Evolutionary conservation across 225 moss, liverwort and hornwort species (phyloP).

Genomic region (Pseudoscleropodium purum): DNA sequence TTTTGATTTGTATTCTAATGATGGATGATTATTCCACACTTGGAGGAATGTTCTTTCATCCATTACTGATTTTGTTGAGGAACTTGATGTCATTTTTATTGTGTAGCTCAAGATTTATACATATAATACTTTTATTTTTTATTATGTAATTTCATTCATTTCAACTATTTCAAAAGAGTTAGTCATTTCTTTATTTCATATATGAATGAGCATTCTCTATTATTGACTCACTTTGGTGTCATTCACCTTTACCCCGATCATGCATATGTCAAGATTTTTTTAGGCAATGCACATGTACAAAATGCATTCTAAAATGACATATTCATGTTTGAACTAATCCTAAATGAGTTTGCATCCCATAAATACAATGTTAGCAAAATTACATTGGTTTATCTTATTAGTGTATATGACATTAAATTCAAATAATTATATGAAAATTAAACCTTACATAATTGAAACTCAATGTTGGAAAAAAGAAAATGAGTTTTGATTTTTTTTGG

Average conservation of each 20-base stretch:
- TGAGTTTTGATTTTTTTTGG: too few species aligned
- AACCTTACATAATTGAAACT: not conserved
- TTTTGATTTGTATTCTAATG: not conserved
- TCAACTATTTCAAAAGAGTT: too few species aligned
- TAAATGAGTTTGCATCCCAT: not conserved
- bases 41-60: not conserved
- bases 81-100: not conserved
- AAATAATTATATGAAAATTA: not conserved
- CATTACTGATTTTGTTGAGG: not conserved
- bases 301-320: not conserved
- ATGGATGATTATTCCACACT: not conserved
- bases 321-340: accelerated
- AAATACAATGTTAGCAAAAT: not conserved
- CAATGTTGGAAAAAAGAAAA: too few species aligned
- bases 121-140: not conserved
- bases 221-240: too few species aligned
- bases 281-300: accelerated
- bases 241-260: not conserved
- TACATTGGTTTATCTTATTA: not conserved
- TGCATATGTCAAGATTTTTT: not conserved
- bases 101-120: not conserved
- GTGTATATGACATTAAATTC: not conserved
- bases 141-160: too few species aligned
- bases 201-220: too few species aligned
- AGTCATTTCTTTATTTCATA: too few species aligned